These are phyloP conservation scores for Dendrobium catenatum DNA, from an alignment of 106 monocot genomes.

Conservation along the genomic window DNA sequence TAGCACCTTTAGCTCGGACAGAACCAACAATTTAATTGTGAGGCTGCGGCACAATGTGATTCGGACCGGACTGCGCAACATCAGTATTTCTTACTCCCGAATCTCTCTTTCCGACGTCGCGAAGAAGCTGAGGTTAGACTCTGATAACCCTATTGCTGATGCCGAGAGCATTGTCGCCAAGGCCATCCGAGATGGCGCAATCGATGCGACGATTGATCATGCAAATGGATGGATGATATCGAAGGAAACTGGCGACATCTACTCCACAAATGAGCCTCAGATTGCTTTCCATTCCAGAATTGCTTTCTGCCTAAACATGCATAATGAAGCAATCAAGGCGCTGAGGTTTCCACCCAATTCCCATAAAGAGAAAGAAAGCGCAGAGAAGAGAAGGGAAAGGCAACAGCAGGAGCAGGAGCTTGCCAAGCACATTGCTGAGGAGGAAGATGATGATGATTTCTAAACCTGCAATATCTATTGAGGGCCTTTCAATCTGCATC, in stretches of 20 bases:
- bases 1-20: constrained; percentile 48
- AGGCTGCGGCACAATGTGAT: constrained; percentile 97
- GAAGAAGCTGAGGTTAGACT: constrained; percentile 66
- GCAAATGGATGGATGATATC: constrained; percentile 90
- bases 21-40: constrained; percentile 84
- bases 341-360: constrained; percentile 87
- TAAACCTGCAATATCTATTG: not conserved
- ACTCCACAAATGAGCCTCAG: constrained; percentile 96
- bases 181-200: constrained; percentile 87
- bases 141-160: constrained; percentile 73
- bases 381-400: constrained; percentile 54
- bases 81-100: constrained; percentile 88
- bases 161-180: constrained; percentile 94
- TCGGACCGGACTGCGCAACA: constrained; percentile 87
- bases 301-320: constrained; percentile 95
- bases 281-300: constrained; percentile 86
- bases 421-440: constrained; percentile 62
- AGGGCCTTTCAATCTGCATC: too few relatives aligned
- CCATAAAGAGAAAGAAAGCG: constrained; percentile 93
- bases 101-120: constrained; percentile 83
- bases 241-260: constrained; percentile 93
- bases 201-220: constrained; percentile 90
- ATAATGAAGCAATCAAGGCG: constrained; percentile 91
- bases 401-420: constrained; percentile 67
- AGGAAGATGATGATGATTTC: constrained; percentile 64